phyloP scores from a whole-genome alignment of 345 rosid genomes.

The Salix arbutifolia region DNA sequence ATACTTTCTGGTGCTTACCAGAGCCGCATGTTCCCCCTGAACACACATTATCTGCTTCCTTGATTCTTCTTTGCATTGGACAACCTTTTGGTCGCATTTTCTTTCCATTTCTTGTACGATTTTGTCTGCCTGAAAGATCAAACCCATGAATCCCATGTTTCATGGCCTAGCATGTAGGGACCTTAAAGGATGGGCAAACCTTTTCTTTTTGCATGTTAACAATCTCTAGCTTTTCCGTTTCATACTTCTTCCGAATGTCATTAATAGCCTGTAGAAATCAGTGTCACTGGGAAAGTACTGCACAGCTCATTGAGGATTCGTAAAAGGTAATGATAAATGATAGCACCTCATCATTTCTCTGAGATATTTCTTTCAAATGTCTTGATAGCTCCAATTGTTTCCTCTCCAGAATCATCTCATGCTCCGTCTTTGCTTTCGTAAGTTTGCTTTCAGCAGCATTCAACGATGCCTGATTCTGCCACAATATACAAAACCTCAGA shows the following conservation, averaged over 20 bases:
- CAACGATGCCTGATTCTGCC: conserved; percentile 64
- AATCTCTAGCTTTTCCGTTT: conserved; percentile 70
- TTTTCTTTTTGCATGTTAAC: conserved; percentile 55
- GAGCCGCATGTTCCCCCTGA: conserved; percentile 67
- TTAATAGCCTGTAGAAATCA: conserved; percentile 58
- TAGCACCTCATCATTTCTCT: conserved; percentile 78
- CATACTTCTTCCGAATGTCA: conserved; percentile 77
- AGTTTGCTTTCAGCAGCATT: conserved; percentile 64
- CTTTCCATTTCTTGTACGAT: conserved; percentile 43
- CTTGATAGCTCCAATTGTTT: conserved; percentile 77
- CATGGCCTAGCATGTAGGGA: conserved; percentile 1
- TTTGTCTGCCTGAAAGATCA: conserved; percentile 52
- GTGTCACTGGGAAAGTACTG: conserved; percentile 6
- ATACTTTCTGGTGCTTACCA: conserved; percentile 38
- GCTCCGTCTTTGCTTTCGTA: conserved; percentile 59
- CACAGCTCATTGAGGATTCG: conserved; percentile 12
- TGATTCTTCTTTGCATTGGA: conserved; percentile 55
- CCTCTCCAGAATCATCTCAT: conserved; percentile 73
- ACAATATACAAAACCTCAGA: conserved; percentile 14
- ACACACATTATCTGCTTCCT: conserved; percentile 38
- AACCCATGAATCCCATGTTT: conserved; percentile 13
- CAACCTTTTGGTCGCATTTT: conserved; percentile 49
- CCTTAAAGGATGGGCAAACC: conserved; percentile 35
- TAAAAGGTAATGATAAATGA: conserved; percentile 18
- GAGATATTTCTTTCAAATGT: conserved; percentile 89